Conservation (phyloP, 2,329 filamentous ascomycete species). For the Colletotrichum australisinense region DNA sequence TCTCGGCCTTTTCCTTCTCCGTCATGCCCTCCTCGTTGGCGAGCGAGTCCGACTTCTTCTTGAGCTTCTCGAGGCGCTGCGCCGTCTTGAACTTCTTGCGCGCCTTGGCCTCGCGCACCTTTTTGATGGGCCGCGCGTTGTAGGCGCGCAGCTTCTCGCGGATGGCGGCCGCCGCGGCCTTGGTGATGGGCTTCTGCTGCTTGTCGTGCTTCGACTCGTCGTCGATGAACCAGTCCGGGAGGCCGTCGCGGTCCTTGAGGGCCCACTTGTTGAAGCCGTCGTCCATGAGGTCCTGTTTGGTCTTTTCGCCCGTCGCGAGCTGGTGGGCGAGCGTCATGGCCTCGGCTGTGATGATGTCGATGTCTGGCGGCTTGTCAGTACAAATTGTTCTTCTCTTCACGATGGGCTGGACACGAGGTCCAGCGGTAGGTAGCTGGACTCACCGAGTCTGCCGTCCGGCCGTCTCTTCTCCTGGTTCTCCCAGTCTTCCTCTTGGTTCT, state of each 20-base stretch:
- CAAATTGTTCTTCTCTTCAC: constrained; percentile 35
- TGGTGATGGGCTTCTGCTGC: constrained; percentile 88
- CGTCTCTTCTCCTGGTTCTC: constrained; percentile 72
- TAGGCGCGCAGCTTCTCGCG: constrained; percentile 93
- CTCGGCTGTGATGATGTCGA: constrained; percentile 99
- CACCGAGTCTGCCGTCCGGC: constrained; percentile 72
- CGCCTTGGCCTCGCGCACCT: constrained; percentile 95
- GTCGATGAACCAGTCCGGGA: constrained; percentile 98
- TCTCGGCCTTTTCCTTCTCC: constrained; percentile 94
- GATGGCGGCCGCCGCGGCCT: constrained; percentile 89
- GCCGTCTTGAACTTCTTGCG: constrained; percentile 97
- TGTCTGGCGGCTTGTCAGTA: constrained; percentile 65
- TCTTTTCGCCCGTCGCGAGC: constrained; percentile 87
- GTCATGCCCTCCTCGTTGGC: constrained; percentile 91
- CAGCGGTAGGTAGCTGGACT: constrained; percentile 36
- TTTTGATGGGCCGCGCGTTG: constrained; percentile 98
- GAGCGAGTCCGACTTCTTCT: constrained; percentile 95
- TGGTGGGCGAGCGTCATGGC: constrained; percentile 97
- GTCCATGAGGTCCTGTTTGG: constrained; percentile 82
- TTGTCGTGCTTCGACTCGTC: constrained; percentile 89
- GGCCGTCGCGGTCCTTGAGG: constrained; percentile 89
- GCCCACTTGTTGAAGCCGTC: constrained; percentile 94
- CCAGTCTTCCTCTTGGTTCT: constrained; percentile 69
- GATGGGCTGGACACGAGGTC: neutral
- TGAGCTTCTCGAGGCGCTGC: constrained; percentile 90